These are phyloP conservation scores for Caryocar brasiliense DNA, from an alignment of 441 rosid genomes.

Conservation along the genomic window DNA sequence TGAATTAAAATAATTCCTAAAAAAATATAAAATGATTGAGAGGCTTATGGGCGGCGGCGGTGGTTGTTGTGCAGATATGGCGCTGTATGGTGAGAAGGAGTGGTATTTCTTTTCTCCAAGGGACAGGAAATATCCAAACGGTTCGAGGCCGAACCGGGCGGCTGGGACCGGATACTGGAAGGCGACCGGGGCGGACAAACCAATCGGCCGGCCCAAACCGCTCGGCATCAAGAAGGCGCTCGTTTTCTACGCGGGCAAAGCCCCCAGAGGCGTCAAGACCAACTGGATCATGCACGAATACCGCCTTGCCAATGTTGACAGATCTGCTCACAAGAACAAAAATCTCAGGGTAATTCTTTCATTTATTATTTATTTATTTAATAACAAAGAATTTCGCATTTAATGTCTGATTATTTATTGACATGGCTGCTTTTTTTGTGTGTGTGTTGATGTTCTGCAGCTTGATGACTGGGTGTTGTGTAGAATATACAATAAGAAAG, in stretches of 20 bases:
- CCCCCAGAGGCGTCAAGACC: conserved; percentile 75
- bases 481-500: conserved; percentile 87
- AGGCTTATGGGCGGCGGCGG: too few species aligned
- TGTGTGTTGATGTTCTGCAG: conserved; percentile 23
- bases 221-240: conserved; percentile 82
- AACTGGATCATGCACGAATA: conserved; percentile 98
- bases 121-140: conserved; percentile 89
- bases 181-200: conserved; percentile 92
- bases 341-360: conserved; percentile 42
- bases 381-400: too few species aligned
- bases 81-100: conserved; percentile 78
- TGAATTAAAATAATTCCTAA: too few species aligned
- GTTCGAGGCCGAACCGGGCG: conserved; percentile 85
- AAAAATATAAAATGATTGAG: too few species aligned
- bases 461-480: conserved; percentile 95
- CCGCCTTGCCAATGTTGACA: conserved; percentile 74
- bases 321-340: conserved; percentile 50
- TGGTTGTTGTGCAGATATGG: conserved; percentile 36
- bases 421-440: too few species aligned
- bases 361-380: not conserved
- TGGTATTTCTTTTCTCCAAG: conserved; percentile 94
- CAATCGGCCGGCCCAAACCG: conserved; percentile 74
- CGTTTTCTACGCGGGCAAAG: conserved; percentile 86
- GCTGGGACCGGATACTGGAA: conserved; percentile 87
- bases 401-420: too few species aligned